Conservation (phyloP, 257 asterid genomes). For the Solanum clarkiae region DNA sequence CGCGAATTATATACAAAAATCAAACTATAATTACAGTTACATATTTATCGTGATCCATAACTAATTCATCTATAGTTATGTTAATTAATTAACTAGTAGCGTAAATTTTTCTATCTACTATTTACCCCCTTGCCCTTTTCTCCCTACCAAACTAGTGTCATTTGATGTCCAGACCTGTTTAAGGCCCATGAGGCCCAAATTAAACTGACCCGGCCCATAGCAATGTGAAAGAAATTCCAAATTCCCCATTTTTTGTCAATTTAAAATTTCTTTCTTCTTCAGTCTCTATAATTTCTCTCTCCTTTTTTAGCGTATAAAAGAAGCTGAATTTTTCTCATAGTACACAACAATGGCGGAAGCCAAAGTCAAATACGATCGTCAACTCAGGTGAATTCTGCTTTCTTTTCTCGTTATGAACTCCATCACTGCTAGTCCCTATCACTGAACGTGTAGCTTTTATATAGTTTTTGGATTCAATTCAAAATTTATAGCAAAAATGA, state of each 20-base stretch:
- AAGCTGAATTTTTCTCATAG: neutral
- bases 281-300: neutral
- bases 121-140: too few species aligned
- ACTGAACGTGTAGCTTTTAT: neutral
- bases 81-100: too few species aligned
- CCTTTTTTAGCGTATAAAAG: neutral
- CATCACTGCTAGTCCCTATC: neutral
- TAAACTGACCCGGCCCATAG: neutral
- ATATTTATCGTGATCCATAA: too few species aligned
- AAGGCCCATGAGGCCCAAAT: neutral
- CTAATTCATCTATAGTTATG: too few species aligned
- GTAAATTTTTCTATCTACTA: too few species aligned
- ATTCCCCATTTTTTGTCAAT: neutral
- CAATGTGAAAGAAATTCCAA: neutral
- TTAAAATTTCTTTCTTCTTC: neutral
- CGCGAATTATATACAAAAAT: too few species aligned
- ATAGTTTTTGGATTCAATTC: neutral
- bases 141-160: too few species aligned
- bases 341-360: conserved; percentile 67
- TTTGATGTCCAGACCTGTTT: neutral
- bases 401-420: neutral
- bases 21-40: too few species aligned
- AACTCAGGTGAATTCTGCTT: conserved; percentile 54
- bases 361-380: conserved; percentile 93
- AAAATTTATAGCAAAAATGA: neutral